Evolutionary conservation across 495 filamentous ascomycete genomes (phyloP).

Genomic region (Penicillium flavigenum): DNA sequence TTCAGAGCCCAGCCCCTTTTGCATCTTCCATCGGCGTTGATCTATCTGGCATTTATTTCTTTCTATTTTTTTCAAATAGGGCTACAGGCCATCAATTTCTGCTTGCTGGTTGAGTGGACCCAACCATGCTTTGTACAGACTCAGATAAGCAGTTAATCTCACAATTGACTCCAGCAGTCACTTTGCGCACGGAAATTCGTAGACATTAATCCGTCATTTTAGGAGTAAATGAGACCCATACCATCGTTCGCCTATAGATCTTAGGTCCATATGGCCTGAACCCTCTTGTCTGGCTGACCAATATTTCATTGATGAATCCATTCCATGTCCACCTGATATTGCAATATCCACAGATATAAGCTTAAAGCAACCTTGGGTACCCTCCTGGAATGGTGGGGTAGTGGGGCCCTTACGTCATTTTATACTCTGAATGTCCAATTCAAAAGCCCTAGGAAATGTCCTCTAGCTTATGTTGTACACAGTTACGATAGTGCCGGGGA

Average conservation of each 20-base stretch:
- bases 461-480: too few species aligned
- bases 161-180: neutral
- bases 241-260: neutral
- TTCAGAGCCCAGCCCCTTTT: conserved; percentile 13
- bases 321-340: too few species aligned
- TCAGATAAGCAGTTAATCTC: conserved; percentile 10
- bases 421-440: too few species aligned
- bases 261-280: neutral
- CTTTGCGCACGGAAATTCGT: neutral
- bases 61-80: neutral
- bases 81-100: conserved; percentile 7
- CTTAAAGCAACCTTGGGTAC: too few species aligned
- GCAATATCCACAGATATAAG: too few species aligned
- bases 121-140: conserved; percentile 13
- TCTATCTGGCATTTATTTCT: conserved; percentile 21
- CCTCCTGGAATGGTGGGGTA: too few species aligned
- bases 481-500: too few species aligned
- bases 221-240: neutral
- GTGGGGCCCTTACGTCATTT: too few species aligned
- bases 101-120: conserved; percentile 7
- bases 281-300: too few species aligned
- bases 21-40: conserved; percentile 29
- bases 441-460: too few species aligned
- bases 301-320: too few species aligned
- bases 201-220: neutral